phyloP scores from a whole-genome alignment of 1,284 basidiomycete genomes.

The Apiotrichum akiyoshidainum region DNA sequence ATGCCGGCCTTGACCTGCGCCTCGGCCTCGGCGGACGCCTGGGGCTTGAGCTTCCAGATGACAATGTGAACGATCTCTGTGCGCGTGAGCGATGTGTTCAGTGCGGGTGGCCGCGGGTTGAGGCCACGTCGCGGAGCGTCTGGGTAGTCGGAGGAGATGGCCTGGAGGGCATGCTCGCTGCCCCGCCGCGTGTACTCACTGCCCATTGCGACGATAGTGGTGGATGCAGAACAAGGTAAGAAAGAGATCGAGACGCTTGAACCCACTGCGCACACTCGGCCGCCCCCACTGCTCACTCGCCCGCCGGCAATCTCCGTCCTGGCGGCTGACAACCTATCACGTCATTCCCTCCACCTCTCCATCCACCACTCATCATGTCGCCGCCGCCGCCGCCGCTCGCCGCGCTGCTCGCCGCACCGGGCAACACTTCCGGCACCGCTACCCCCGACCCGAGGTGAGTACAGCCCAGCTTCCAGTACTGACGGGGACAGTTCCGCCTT shows the following conservation, averaged over 20 bases:
- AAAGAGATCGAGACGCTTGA: not conserved
- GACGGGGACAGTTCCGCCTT: slow-evolving; percentile 1
- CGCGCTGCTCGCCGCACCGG: no score
- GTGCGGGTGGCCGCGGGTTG: no score
- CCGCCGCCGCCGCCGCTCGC: not conserved
- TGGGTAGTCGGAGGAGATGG: not conserved
- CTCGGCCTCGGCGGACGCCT: slow-evolving; percentile 28
- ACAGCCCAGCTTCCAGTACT: no score
- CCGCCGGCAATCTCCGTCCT: not conserved
- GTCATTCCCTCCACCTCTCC: not conserved
- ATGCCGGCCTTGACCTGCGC: slow-evolving; percentile 35
- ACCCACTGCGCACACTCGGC: not conserved
- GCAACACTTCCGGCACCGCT: no score
- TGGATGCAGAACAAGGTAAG: not conserved
- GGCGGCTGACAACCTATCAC: not conserved
- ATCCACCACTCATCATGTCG: not conserved
- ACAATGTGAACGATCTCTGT: slow-evolving; percentile 51
- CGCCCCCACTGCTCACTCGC: not conserved
- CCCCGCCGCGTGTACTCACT: slow-evolving; percentile 11
- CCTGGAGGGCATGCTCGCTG: not conserved
- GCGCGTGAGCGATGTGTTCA: not conserved
- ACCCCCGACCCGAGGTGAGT: no score
- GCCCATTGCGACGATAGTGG: slow-evolving; percentile 10
- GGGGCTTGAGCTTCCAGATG: slow-evolving; percentile 43
- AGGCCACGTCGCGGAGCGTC: no score